Evolutionary conservation across 2,329 filamentous ascomycete species (phyloP).

Genomic region (Phyllosticta ampelicida): DNA sequence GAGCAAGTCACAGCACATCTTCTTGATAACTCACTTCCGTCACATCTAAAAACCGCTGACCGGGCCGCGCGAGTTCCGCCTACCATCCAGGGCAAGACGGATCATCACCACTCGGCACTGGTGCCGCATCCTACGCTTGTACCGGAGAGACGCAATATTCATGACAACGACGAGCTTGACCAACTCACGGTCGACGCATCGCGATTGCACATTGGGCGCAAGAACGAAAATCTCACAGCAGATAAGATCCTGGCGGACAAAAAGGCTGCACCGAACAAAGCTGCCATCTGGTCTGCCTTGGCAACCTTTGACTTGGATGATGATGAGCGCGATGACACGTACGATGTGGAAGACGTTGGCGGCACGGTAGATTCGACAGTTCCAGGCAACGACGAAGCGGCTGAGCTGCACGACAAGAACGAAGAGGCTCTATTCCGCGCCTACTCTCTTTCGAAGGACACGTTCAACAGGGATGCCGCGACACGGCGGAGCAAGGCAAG

Average conservation of each 20-base stretch:
- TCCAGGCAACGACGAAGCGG: constrained; percentile 39
- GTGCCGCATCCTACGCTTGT: constrained; percentile 49
- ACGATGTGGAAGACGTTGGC: constrained; percentile 84
- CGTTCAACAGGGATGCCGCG: constrained; percentile 61
- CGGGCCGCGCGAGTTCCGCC: constrained; percentile 51
- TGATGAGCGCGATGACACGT: constrained; percentile 94
- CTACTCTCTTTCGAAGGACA: constrained; percentile 52
- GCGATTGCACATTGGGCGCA: constrained; percentile 70
- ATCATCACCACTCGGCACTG: constrained; percentile 27
- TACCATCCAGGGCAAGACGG: constrained; percentile 6
- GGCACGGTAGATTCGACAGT: constrained; percentile 63
- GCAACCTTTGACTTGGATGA: constrained; percentile 88
- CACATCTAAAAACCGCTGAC: constrained; percentile 54
- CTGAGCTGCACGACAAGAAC: constrained; percentile 46
- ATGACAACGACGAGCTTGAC: constrained; percentile 72
- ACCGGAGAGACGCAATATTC: constrained; percentile 58
- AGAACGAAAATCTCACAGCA: constrained; percentile 51
- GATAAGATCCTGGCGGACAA: constrained; percentile 60
- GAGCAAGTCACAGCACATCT: constrained; percentile 75
- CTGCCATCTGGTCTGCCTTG: constrained; percentile 77
- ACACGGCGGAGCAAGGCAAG: constrained; percentile 57
- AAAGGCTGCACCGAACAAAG: constrained; percentile 59
- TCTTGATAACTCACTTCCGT: constrained; percentile 64
- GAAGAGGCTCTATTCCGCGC: constrained; percentile 66
- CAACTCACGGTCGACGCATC: constrained; percentile 54